phyloP scores from a whole-genome alignment of 192 early-diverging fungal genomes.

The Helicostylum pulchrum region DNA sequence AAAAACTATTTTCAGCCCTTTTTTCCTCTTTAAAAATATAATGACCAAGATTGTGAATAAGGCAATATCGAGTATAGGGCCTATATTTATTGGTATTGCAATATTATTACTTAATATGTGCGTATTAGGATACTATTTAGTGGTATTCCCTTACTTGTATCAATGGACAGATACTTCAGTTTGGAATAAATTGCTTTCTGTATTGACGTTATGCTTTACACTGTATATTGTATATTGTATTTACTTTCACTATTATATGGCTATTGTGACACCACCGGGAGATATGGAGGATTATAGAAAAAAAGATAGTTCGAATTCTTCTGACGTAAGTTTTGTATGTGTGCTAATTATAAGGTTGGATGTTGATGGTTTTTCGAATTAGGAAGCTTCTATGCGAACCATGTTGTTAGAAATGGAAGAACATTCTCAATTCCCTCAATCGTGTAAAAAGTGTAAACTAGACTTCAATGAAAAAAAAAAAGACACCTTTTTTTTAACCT shows the following conservation, averaged over 20 bases:
- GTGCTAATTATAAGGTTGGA: neutral
- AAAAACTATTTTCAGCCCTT: neutral
- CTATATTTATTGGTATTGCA: conserved; percentile 48
- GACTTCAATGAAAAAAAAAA: neutral
- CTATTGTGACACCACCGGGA: conserved; percentile 51
- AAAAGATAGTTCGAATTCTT: neutral
- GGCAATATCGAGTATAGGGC: conserved; percentile 47
- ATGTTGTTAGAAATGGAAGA: conserved; percentile 51
- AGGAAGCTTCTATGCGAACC: conserved; percentile 39
- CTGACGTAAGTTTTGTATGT: neutral
- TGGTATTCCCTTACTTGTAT: conserved; percentile 48
- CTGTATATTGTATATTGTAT: conserved; percentile 53
- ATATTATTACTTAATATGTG: conserved; percentile 43
- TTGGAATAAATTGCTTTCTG: conserved; percentile 26
- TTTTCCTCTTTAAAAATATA: neutral
- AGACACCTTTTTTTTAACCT: too few species aligned
- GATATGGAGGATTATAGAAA: conserved; percentile 10
- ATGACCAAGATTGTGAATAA: conserved; percentile 37
- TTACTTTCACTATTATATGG: conserved; percentile 55
- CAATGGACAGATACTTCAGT: conserved; percentile 36
- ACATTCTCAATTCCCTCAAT: conserved; percentile 32
- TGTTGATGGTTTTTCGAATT: neutral
- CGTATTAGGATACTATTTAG: conserved; percentile 41
- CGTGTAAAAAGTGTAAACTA: conserved; percentile 37
- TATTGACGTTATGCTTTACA: conserved; percentile 40